Conservation (phyloP, 345 rosid species). For the Rhodamnia rubescens region DNA sequence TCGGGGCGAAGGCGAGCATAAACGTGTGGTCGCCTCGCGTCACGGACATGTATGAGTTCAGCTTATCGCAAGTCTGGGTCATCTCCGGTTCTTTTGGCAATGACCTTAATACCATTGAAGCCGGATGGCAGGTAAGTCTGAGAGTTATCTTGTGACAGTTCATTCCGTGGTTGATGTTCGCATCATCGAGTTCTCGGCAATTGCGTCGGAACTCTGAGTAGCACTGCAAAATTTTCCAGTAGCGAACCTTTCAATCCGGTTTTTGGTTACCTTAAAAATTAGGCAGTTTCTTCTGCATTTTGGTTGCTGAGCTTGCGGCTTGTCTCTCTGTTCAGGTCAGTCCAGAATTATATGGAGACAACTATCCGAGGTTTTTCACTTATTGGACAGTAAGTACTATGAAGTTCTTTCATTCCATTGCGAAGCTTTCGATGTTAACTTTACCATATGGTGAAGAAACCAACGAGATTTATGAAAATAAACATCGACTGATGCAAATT, state of each 20-base stretch:
- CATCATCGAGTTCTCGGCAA: not conserved
- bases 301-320: not conserved
- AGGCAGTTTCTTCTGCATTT: not conserved
- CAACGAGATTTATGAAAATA: not conserved
- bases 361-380: constrained; percentile 89
- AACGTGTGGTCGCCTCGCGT: constrained; percentile 93
- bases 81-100: constrained; percentile 91
- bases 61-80: constrained; percentile 90
- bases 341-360: constrained; percentile 91
- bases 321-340: constrained; percentile 56
- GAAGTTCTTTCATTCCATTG: not conserved
- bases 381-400: constrained; percentile 74
- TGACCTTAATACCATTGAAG: constrained; percentile 96
- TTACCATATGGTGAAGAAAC: not conserved
- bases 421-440: not conserved
- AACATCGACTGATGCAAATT: not conserved
- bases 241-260: not conserved
- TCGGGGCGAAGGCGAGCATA: constrained; percentile 91
- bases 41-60: constrained; percentile 63
- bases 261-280: not conserved
- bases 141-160: not conserved
- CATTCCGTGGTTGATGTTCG: not conserved
- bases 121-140: constrained; percentile 89
- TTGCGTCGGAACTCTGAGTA: not conserved
- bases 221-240: not conserved